Evolutionary conservation across 257 asterid species (phyloP), one percentile per base, ranked within the genome.

Genomic region (Pogostemon cablin): DNA sequence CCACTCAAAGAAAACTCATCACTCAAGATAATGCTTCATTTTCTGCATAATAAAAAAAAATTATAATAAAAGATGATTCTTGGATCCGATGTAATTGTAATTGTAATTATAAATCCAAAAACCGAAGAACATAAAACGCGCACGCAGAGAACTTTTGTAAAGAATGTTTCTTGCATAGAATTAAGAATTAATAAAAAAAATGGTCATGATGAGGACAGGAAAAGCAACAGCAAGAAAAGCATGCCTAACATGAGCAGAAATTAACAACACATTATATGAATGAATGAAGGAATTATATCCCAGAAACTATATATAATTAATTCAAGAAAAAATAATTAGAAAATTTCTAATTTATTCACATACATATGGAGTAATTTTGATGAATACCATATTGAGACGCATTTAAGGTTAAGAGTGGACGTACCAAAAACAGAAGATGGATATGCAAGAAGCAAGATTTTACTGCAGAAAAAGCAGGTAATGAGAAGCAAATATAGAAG

Each of bases 71-170:
- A 4, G 44, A 1, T 8, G 68, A 75, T 37, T 76, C 56, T 86
- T 75, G 90, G 93, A 88, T 84, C 83, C 74, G 86, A 81, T 65
- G 83, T 61, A 43, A 65, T 47, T 42, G 83, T 61, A 43, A 65
- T 47, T 42, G 20, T 4, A 57, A 70, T 8, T 43, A 7, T n/a
- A 69, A 73, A 60, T 62, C 53, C 41, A 46, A 40, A 52, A 38
- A 63, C 68, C 56, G 46, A 48, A 40, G 69, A 43, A 41, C 55
- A 50, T 0, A 20, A 12, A 3, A 32, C 15, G 3, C 2, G 43
- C 25, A 40, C 49, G 76, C 69, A 67, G 76, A 25, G 32, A 25
- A 25, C 79, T 85, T 85, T 74, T 12, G 63, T 72, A 65, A 52
- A 80, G 78, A 83, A 78, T 79, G 72, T 81, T 72, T 68, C 37